phyloP scores from a whole-genome alignment of 208 protist genomes.

The Wallacemonas sp. region DNA sequence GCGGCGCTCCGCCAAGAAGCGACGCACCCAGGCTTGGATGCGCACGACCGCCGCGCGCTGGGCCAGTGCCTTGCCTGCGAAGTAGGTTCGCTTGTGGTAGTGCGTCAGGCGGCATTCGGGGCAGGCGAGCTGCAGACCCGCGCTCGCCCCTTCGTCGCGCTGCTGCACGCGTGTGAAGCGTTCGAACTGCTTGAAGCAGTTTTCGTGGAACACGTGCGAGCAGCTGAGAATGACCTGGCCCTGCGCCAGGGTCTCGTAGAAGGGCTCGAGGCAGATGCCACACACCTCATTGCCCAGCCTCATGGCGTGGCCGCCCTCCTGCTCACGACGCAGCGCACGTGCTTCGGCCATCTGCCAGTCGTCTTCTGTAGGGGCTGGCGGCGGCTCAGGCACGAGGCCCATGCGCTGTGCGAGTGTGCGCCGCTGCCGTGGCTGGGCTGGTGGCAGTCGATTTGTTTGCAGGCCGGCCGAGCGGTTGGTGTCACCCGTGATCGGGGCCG shows the following conservation, averaged over 20 bases:
- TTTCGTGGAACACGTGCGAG: constrained; percentile 85
- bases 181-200: constrained; percentile 87
- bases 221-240: constrained; percentile 85
- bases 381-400: constrained; percentile 74
- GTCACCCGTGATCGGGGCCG: constrained; percentile 1
- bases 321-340: constrained; percentile 49
- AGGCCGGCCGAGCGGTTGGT: constrained; percentile 2
- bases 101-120: constrained; percentile 77
- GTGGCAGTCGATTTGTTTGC: constrained; percentile 24
- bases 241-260: constrained; percentile 45
- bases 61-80: constrained; percentile 71
- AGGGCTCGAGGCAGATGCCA: constrained; percentile 79
- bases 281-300: constrained; percentile 36
- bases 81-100: constrained; percentile 87
- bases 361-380: constrained; percentile 56
- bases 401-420: constrained; percentile 85
- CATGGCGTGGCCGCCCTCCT: constrained; percentile 7
- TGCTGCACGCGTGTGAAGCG: constrained; percentile 55
- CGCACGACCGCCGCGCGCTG: constrained; percentile 80
- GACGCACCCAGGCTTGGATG: constrained; percentile 68
- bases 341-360: constrained; percentile 67
- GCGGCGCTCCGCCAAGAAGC: constrained; percentile 53
- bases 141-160: constrained; percentile 33
- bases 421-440: constrained; percentile 35
- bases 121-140: constrained; percentile 46